These are phyloP conservation scores for Nasturtium officinale DNA, from an alignment of 345 rosid species.

Conservation along the genomic window DNA sequence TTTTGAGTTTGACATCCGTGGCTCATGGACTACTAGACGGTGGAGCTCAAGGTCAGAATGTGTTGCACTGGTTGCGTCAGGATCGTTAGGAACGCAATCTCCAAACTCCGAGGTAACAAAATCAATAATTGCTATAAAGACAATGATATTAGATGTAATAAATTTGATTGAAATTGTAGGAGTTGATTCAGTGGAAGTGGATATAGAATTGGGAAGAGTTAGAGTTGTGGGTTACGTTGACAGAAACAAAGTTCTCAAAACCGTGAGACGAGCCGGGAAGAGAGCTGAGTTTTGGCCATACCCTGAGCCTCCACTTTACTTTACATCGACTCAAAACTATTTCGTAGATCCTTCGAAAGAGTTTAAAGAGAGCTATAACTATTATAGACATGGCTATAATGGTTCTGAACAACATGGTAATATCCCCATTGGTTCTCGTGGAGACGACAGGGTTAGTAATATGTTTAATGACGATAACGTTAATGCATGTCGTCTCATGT, in stretches of 20 bases:
- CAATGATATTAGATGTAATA: background rate
- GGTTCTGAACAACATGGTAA: conserved; percentile 64
- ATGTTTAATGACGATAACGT: conserved; percentile 91
- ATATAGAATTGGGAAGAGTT: conserved; percentile 70
- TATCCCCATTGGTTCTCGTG: conserved; percentile 66
- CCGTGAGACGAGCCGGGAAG: conserved; percentile 84
- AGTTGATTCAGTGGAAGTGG: conserved; percentile 78
- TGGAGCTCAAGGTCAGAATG: conserved; percentile 94
- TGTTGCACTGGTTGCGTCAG: conserved; percentile 95
- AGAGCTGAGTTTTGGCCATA: conserved; percentile 96
- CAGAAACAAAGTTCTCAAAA: conserved; percentile 79
- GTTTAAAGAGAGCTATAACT: conserved; percentile 84
- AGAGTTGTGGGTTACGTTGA: conserved; percentile 85
- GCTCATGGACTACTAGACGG: conserved; percentile 54
- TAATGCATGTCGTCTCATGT: conserved; percentile 85
- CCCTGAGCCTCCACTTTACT: conserved; percentile 82
- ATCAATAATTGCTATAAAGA: background rate
- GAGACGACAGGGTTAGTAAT: conserved; percentile 92
- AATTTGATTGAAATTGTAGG: conserved; percentile 46
- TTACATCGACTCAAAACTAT: conserved; percentile 63
- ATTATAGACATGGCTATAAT: conserved; percentile 83
- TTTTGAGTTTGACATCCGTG: background rate
- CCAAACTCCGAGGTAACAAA: conserved; percentile 75
- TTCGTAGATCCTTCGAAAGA: conserved; percentile 78
- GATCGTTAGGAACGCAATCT: conserved; percentile 79